phyloP scores from a whole-genome alignment of 768 basidiomycete genomes.

The Rubroboletus pulcherrimus region DNA sequence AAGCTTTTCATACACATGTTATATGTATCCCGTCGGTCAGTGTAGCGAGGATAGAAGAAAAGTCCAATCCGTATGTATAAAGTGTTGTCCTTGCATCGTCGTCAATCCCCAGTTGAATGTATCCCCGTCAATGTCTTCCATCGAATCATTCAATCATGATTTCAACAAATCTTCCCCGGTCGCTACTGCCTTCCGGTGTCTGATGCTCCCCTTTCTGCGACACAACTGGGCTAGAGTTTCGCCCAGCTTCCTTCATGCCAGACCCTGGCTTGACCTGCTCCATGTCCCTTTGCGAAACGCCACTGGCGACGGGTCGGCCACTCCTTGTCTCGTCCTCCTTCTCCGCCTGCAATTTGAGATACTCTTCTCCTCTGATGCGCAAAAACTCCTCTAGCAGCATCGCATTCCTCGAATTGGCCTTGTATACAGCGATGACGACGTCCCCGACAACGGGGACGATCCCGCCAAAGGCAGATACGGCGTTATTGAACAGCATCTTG shows the following conservation, averaged over 20 bases:
- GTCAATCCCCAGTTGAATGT: background rate
- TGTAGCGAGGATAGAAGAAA: background rate
- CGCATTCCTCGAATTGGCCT: conserved; percentile 89
- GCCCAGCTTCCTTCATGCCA: conserved; percentile 38
- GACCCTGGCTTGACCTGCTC: conserved; percentile 54
- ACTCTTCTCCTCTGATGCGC: conserved; percentile 71
- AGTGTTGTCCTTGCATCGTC: background rate
- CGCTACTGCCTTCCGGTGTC: conserved; percentile 11
- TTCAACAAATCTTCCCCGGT: conserved; percentile 39
- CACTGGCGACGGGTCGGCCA: conserved; percentile 5
- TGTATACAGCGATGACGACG: conserved; percentile 70
- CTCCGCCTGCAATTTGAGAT: conserved; percentile 47
- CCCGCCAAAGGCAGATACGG: conserved; percentile 62
- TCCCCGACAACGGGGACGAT: conserved; percentile 74
- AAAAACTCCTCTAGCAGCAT: conserved; percentile 82
- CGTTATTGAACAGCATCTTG: conserved; percentile 76
- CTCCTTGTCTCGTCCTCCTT: conserved; percentile 24
- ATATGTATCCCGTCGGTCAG: background rate
- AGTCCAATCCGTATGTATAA: background rate
- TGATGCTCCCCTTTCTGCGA: conserved; percentile 22
- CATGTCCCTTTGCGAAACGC: conserved; percentile 32
- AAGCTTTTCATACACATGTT: background rate
- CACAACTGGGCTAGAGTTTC: conserved; percentile 17
- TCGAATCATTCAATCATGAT: conserved; percentile 22
- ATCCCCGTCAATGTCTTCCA: background rate